Evolutionary conservation across 176 grass and related monocot genomes (phyloP).

Genomic region (Rhynchospora pubera): DNA sequence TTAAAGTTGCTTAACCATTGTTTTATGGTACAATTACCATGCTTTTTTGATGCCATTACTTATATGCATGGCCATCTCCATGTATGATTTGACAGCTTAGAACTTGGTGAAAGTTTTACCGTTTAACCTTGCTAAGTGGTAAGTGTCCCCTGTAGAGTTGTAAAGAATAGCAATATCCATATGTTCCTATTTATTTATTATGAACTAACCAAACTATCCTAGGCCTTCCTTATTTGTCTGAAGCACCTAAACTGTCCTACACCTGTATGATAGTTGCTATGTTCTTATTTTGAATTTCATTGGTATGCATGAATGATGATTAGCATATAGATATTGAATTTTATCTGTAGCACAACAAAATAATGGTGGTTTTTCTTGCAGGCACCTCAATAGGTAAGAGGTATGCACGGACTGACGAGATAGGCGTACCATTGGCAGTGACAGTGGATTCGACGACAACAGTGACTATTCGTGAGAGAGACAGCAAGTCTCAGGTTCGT

Average conservation of each 20-base stretch:
- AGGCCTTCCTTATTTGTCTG: background rate
- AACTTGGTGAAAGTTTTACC: background rate
- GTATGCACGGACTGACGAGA: constrained; percentile 66
- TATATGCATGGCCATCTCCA: background rate
- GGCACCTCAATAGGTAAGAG: constrained; percentile 75
- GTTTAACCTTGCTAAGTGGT: background rate
- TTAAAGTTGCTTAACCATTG: background rate
- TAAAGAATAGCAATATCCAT: background rate
- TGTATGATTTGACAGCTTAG: background rate
- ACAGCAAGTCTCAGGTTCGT: constrained; percentile 79
- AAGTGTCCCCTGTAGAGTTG: background rate
- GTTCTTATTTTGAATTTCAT: background rate
- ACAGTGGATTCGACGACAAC: constrained; percentile 55
- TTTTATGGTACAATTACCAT: background rate
- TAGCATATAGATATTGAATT: background rate
- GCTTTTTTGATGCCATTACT: background rate
- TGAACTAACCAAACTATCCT: background rate
- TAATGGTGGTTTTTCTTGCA: constrained; percentile 22
- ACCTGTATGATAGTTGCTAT: background rate
- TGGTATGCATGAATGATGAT: background rate
- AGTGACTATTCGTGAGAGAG: constrained; percentile 65
- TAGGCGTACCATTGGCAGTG: constrained; percentile 64
- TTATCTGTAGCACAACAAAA: background rate
- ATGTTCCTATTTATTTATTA: background rate
- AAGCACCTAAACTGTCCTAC: background rate